Percentiles rank a stretch among this genome's conserved stretches.
Conservation (phyloP, 352 stramenopile genomes). For the Globisporangium parvum region DNA sequence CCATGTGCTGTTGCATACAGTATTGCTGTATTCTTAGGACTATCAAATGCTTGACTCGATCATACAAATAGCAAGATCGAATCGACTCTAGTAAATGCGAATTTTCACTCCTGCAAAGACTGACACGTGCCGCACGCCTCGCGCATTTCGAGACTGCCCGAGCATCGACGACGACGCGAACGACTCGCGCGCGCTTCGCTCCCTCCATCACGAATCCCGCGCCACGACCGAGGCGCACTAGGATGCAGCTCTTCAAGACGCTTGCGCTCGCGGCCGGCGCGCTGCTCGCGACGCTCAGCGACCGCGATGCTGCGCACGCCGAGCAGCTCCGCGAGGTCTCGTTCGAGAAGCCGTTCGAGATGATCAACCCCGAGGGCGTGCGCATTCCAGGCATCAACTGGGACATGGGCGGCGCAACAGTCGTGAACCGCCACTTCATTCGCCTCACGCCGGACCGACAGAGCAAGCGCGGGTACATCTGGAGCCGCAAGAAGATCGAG, state of each 20-base stretch:
- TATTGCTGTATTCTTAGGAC: too few species aligned
- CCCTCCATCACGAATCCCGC: background rate
- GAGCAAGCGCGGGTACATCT: constrained; percentile 70
- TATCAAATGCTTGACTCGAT: too few species aligned
- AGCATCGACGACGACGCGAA: background rate
- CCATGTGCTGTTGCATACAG: too few species aligned
- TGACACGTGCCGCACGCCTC: background rate
- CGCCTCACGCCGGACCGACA: constrained; percentile 76
- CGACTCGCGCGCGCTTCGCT: background rate
- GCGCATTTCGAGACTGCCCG: background rate
- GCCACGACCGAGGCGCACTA: too few species aligned
- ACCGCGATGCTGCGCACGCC: constrained; percentile 16
- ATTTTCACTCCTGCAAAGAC: background rate
- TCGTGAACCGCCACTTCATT: constrained; percentile 78
- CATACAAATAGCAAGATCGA: background rate
- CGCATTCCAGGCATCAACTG: constrained; percentile 56
- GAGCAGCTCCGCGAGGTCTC: constrained; percentile 47
- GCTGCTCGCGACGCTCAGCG: constrained; percentile 26
- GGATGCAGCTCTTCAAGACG: constrained; percentile 13
- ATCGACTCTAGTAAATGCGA: background rate
- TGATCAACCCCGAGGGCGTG: constrained; percentile 50
- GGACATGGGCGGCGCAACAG: constrained; percentile 47
- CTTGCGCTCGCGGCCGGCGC: constrained; percentile 20
- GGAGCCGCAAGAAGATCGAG: constrained; percentile 59
- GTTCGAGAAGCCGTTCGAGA: constrained; percentile 80